Conservation (phyloP, 768 basidiomycete species). For the Rhodotorula taiwanensis region DNA sequence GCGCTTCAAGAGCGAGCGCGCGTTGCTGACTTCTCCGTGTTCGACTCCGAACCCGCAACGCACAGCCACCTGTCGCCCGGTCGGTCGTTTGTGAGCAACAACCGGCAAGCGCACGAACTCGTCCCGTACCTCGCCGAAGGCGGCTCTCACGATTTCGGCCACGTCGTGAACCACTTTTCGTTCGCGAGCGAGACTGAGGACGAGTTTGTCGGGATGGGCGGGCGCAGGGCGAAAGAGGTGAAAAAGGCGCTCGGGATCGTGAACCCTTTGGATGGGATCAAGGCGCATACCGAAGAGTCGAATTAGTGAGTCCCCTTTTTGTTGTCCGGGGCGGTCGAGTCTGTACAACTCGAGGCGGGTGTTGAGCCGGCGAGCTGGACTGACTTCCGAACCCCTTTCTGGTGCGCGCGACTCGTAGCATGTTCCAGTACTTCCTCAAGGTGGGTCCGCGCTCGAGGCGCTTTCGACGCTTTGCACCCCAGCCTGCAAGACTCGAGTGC, state of each 20-base stretch:
- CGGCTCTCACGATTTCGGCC: constrained; percentile 94
- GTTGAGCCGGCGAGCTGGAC: too few relatives aligned
- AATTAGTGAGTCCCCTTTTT: constrained; percentile 62
- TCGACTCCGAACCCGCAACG: constrained; percentile 62
- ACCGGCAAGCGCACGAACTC: constrained; percentile 72
- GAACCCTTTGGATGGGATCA: constrained; percentile 64
- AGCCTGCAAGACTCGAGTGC: too few relatives aligned
- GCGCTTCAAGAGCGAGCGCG: too few relatives aligned
- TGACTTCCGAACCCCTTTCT: too few relatives aligned
- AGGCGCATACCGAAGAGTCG: constrained; percentile 59
- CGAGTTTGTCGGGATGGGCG: constrained; percentile 24
- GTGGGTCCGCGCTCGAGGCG: background rate
- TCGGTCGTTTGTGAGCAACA: constrained; percentile 81
- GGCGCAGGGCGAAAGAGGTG: constrained; percentile 39
- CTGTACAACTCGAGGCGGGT: too few relatives aligned
- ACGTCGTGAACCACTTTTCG: constrained; percentile 68
- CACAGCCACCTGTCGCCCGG: constrained; percentile 94
- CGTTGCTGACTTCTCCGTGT: too few relatives aligned
- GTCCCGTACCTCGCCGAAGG: constrained; percentile 87
- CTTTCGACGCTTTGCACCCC: background rate
- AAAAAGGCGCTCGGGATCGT: constrained; percentile 63
- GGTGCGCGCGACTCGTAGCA: background rate
- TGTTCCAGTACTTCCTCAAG: constrained; percentile 82
- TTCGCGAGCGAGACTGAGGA: constrained; percentile 55
- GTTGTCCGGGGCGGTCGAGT: too few relatives aligned